Base-by-base conservation (phyloP, 768 basidiomycete species). In the Auricularia auricula-judae region DNA sequence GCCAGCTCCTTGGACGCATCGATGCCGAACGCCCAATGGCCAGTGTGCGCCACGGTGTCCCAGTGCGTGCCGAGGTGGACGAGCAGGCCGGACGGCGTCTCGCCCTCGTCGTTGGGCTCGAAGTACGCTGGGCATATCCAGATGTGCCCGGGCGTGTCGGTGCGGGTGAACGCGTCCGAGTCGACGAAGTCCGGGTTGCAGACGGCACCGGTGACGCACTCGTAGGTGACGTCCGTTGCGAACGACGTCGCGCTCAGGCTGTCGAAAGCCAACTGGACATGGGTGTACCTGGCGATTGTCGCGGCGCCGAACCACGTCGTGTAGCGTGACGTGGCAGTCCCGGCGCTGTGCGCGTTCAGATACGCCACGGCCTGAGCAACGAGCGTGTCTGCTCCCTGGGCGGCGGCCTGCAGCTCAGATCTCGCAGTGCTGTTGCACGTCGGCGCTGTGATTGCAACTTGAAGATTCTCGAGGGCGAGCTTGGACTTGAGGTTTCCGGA, bases 101-200 rank as follows among this genome's bases (percentile, higher is more conserved):
- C 80, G 16, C 80, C 82, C 59, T 82, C 82, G 16, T 76, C 80
- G 62, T 66, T 71, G 4, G 80, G 73, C 8, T 78, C 79, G 81
- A 80, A 83, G 75, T 82, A 84, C 10, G 76, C 79, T 61, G 68
- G 75, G 67, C 82, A 84, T 62, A 84, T 76, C 72, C 76, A 76
- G 65, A 83, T 73, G 54, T 66, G 67, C 35, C 77, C 78, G 5
- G 56, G 14, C 34, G 21, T 23, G 23, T 14, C 34, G 5, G 21
- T 35, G 56, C 23, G 23, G 7, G 56, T 59, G 56, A n/a, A 59
- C 23, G 56, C 56, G 2, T 59, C 14, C 23, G 4, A 5, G 29
- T 29, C 23, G 4, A n/a, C 23, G 7, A 18, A 14, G 62, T 44
- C 56, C 7, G 42, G 3, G 29, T 29, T 29, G 47, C 62, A 63